phyloP scores from a whole-genome alignment of 2,329 filamentous ascomycete species.

The Colletotrichum somersetense region DNA sequence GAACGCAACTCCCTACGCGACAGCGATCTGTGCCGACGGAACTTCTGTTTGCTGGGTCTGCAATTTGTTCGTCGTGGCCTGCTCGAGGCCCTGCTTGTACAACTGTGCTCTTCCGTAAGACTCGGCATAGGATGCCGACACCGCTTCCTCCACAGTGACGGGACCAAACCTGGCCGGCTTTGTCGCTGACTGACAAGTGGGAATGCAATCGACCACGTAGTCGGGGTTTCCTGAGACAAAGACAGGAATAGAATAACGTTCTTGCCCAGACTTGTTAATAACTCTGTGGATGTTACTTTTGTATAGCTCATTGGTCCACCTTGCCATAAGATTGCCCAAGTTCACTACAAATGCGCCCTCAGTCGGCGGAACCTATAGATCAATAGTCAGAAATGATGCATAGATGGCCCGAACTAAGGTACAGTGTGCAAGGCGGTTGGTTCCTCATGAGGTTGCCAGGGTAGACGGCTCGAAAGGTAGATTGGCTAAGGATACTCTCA shows the following conservation, averaged over 20 bases:
- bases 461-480: not conserved
- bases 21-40: conserved; percentile 27
- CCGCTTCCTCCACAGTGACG: conserved; percentile 50
- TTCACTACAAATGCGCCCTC: conserved; percentile 65
- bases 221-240: conserved; percentile 68
- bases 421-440: no score
- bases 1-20: conserved; percentile 4
- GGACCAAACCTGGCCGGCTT: conserved; percentile 49
- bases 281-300: conserved; percentile 67
- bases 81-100: conserved; percentile 49
- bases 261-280: conserved; percentile 62
- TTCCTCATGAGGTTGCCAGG: no score
- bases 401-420: not conserved
- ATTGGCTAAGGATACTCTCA: not conserved
- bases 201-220: conserved; percentile 51
- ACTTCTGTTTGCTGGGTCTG: conserved; percentile 5
- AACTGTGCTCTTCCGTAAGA: conserved; percentile 50
- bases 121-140: conserved; percentile 51
- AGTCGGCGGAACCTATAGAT: conserved; percentile 55
- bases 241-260: conserved; percentile 69
- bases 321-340: conserved; percentile 61
- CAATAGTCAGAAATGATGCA: conserved; percentile 5
- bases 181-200: conserved; percentile 47
- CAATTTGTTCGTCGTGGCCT: conserved; percentile 22
- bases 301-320: conserved; percentile 66